Base-by-base conservation (phyloP, 2,329 filamentous ascomycete genomes). In the Penicillium glabrum region DNA sequence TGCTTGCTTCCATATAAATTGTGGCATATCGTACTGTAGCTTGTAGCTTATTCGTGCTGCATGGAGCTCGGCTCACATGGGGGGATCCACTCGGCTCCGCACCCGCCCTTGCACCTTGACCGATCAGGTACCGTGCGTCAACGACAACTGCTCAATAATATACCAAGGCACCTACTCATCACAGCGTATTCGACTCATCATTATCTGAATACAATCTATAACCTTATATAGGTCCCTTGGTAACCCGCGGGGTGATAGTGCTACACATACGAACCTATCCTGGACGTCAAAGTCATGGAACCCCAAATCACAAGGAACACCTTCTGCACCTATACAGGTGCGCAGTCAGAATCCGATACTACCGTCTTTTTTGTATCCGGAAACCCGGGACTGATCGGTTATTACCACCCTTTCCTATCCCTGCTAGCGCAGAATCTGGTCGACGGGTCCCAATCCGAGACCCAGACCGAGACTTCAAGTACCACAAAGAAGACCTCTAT, bases 321-420 rank as follows among this genome's bases (percentile, higher is more conserved):
- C 37, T 75, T 75, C 61, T 65, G 69, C 39, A 60, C 65, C 53
- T 60, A 53, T 24, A 67, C 64, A 68, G 66, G 49, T 51, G 26
- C 46, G 26, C 8, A 53, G 26, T 31, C 53, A 60, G 39, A 54
- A 29, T 27, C 46, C 7, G 51, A 58, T 2, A 66, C 66, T 3
- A 68, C 72, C 29, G 69, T 79, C 13, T 80, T 75, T 63, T 79
- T 82, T 54, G 75, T 83, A 31, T 76, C 80, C 23, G 80, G 80
- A 26, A 83, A 82, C 59, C 78, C 80, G 2, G 77, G 79, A 2
- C 67, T 83, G 35, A 78, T 82, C 53, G 70, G 72, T 8, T 83
- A 82, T 70, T 82, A 80, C 61, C 69, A 77, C 54, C 67, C 69
- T 1, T 80, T 79, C 58, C 65, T 80, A 33, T 75, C 75, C 8